Conservation (phyloP, 805 yeast species). For the Candida nitratophila region DNA sequence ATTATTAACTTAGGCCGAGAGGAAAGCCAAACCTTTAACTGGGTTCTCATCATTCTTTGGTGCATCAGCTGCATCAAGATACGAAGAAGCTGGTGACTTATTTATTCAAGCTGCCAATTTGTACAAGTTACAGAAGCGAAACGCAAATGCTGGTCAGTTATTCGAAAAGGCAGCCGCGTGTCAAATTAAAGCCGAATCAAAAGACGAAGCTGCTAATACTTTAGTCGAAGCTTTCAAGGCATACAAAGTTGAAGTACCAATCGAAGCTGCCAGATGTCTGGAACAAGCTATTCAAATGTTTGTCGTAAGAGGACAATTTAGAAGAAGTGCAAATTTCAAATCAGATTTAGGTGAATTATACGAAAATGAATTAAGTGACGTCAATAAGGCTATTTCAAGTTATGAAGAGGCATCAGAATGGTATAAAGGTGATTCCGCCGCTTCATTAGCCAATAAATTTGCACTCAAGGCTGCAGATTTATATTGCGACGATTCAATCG, state of each 20-base stretch:
- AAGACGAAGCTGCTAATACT: conserved; percentile 89
- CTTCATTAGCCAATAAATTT: conserved; percentile 83
- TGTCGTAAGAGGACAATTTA: conserved; percentile 86
- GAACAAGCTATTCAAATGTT: conserved; percentile 75
- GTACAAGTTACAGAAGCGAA: conserved; percentile 70
- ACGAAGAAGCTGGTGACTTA: conserved; percentile 89
- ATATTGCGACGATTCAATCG: conserved; percentile 53
- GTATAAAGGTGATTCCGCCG: conserved; percentile 90
- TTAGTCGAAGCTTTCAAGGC: conserved; percentile 88
- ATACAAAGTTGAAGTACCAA: conserved; percentile 66
- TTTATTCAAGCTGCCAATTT: conserved; percentile 91
- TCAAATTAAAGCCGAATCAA: conserved; percentile 65
- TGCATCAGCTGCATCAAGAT: conserved; percentile 51
- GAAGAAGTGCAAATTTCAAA: conserved; percentile 93
- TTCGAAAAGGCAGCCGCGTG: conserved; percentile 82
- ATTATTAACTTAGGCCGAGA: conserved; percentile 49
- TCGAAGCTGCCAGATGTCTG: conserved; percentile 70
- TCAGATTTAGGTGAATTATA: conserved; percentile 84
- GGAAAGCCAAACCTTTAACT: conserved; percentile 58
- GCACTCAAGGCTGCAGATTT: conserved; percentile 86
- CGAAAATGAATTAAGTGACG: conserved; percentile 67
- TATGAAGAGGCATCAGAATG: conserved; percentile 96
- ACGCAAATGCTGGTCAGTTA: conserved; percentile 68
- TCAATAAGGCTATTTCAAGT: conserved; percentile 60
- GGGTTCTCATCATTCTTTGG: conserved; percentile 71